Evolutionary conservation across 1,139 yeast species (phyloP).

Genomic region (Sugiyamaella castrensis): DNA sequence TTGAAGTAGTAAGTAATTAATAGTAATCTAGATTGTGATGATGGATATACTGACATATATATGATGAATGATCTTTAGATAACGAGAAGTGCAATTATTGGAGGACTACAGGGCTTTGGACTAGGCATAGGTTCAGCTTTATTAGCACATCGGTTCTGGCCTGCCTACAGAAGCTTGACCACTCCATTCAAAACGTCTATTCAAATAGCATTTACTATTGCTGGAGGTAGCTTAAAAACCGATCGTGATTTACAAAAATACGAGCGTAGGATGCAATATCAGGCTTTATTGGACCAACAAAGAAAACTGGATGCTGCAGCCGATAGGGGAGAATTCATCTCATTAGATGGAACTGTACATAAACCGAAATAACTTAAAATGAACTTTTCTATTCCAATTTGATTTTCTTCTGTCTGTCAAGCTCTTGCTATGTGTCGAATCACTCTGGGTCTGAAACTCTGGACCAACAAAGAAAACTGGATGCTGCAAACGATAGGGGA

Average conservation of each 20-base stretch:
- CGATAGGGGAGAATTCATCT: conserved; percentile 30
- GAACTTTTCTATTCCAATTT: too few species aligned
- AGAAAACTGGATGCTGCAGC: conserved; percentile 29
- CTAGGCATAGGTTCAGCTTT: conserved; percentile 29
- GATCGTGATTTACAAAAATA: conserved; percentile 28
- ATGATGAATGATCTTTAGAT: conserved; percentile 21
- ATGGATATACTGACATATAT: not conserved
- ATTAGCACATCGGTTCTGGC: conserved; percentile 29
- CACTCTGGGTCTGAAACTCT: not conserved
- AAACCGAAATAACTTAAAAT: not conserved
- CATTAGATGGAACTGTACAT: conserved; percentile 20
- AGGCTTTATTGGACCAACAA: conserved; percentile 23
- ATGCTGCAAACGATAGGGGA: conserved; percentile 32
- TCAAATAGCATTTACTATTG: conserved; percentile 30
- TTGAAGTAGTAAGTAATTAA: conserved; percentile 28
- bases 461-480: conserved; percentile 23
- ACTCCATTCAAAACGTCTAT: conserved; percentile 32
- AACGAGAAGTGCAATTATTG: conserved; percentile 27
- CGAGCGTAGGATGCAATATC: conserved; percentile 27
- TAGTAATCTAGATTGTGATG: not conserved
- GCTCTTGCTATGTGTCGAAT: not conserved
- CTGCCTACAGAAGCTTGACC: conserved; percentile 29
- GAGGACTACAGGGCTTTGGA: conserved; percentile 29
- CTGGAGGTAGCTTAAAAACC: conserved; percentile 31
- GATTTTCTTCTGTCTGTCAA: not conserved